These are phyloP conservation scores for Yamadazyma kitorensis DNA, from an alignment of 805 yeast species.

Conservation along the genomic window DNA sequence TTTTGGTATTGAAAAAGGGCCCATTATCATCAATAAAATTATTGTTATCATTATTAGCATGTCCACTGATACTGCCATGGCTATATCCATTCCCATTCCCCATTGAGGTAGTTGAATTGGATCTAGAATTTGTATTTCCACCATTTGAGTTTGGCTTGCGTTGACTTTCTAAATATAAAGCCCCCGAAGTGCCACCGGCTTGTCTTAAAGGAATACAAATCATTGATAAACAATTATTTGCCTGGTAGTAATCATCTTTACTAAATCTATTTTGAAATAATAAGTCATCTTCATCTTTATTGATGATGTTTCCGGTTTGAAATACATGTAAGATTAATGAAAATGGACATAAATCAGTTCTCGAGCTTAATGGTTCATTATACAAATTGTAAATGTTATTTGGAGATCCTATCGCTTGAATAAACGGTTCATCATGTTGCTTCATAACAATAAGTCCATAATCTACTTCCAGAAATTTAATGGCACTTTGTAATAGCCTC, in stretches of 20 bases:
- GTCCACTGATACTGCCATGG: too few species aligned
- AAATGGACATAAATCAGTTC: constrained; percentile 45
- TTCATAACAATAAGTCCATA: constrained; percentile 31
- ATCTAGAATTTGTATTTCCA: neutral
- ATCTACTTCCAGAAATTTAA: constrained; percentile 32
- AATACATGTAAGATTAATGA: constrained; percentile 36
- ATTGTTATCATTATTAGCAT: too few species aligned
- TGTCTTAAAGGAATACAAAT: constrained; percentile 47
- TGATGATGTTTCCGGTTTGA: constrained; percentile 33
- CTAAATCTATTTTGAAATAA: constrained; percentile 32
- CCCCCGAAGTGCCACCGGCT: constrained; percentile 37
- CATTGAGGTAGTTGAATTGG: neutral
- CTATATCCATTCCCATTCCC: too few species aligned
- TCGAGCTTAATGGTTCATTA: constrained; percentile 33
- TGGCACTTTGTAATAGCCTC: constrained; percentile 37
- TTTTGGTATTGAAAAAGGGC: constrained; percentile 28
- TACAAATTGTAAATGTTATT: constrained; percentile 22
- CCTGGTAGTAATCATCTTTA: constrained; percentile 40
- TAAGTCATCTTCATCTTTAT: constrained; percentile 32
- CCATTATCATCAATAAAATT: neutral
- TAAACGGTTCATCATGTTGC: constrained; percentile 20
- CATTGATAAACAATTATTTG: constrained; percentile 30
- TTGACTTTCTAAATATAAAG: constrained; percentile 14
- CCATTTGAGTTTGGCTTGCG: neutral
- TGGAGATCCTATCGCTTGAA: constrained; percentile 27